A percentile compares a stretch with the other conserved stretches of the same genome.
Conservation (phyloP, 2,329 filamentous ascomycete genomes). For the Penicillium griseofulvum region DNA sequence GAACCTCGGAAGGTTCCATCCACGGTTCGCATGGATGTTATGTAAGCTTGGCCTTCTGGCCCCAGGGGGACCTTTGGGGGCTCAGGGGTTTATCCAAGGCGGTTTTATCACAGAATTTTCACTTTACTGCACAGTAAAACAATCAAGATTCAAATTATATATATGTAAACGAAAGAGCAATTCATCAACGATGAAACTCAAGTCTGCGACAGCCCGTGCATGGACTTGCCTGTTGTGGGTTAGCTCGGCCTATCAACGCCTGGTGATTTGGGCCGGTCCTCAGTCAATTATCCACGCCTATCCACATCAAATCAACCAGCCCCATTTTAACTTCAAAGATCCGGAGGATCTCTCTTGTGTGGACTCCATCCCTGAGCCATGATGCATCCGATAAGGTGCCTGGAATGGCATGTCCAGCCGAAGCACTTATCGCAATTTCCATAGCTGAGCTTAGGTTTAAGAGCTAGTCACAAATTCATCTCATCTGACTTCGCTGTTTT, state of each 20-base stretch:
- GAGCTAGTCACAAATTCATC: neutral
- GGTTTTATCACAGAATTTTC: neutral
- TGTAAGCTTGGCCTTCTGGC: neutral
- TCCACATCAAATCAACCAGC: neutral
- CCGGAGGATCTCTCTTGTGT: neutral
- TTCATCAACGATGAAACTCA: neutral
- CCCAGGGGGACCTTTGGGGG: neutral
- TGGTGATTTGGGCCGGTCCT: neutral
- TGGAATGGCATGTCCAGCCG: constrained; percentile 8
- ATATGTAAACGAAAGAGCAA: neutral
- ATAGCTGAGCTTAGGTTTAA: constrained; percentile 1
- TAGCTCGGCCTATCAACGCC: constrained; percentile 5
- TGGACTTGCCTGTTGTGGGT: constrained; percentile 22
- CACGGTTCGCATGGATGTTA: constrained; percentile 1
- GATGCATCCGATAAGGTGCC: neutral
- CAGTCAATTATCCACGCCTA: neutral
- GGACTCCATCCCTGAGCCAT: neutral
- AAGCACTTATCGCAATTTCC: neutral
- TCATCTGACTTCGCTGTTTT: constrained; percentile 1
- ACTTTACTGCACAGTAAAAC: neutral
- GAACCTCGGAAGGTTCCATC: neutral
- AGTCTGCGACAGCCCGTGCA: neutral
- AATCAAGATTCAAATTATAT: neutral
- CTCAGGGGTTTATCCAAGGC: neutral
- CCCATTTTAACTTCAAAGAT: neutral